Conservation (phyloP, 2,329 filamentous ascomycete species). For the Plenodomus biglobosus region DNA sequence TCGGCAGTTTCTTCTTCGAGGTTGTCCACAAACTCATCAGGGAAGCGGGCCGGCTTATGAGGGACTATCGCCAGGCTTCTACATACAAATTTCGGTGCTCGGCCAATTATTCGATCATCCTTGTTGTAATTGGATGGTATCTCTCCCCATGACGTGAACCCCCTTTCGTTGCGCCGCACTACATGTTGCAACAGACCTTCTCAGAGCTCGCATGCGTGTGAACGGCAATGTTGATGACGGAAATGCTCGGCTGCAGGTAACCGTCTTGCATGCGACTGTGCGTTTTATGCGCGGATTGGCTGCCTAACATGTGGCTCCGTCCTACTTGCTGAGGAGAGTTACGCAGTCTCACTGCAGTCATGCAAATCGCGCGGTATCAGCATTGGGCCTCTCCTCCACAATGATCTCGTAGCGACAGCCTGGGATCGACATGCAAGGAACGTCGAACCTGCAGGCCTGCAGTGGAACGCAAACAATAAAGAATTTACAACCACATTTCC, state of each 20-base stretch:
- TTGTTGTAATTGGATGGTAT: not conserved
- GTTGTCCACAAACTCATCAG: not conserved
- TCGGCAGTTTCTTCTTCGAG: not conserved
- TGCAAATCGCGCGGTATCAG: not conserved
- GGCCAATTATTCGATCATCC: not conserved
- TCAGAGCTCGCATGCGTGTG: too few relatives aligned
- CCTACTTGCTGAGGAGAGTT: not conserved
- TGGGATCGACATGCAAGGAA: not conserved
- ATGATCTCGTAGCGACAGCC: not conserved
- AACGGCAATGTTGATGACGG: not conserved
- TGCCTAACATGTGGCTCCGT: not conserved
- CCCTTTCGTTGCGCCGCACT: not conserved
- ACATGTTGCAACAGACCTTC: not conserved
- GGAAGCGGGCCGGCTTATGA: not conserved
- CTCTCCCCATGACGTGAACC: not conserved
- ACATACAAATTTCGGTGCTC: not conserved
- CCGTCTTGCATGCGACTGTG: not conserved
- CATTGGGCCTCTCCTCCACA: not conserved
- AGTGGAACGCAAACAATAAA: not conserved
- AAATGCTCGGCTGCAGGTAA: not conserved
- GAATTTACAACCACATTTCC: not conserved
- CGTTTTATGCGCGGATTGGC: too few relatives aligned
- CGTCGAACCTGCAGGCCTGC: not conserved
- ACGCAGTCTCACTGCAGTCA: not conserved
- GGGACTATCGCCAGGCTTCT: not conserved